phyloP scores from a whole-genome alignment of 345 rosid genomes.

The Eucalyptus camaldulensis region DNA sequence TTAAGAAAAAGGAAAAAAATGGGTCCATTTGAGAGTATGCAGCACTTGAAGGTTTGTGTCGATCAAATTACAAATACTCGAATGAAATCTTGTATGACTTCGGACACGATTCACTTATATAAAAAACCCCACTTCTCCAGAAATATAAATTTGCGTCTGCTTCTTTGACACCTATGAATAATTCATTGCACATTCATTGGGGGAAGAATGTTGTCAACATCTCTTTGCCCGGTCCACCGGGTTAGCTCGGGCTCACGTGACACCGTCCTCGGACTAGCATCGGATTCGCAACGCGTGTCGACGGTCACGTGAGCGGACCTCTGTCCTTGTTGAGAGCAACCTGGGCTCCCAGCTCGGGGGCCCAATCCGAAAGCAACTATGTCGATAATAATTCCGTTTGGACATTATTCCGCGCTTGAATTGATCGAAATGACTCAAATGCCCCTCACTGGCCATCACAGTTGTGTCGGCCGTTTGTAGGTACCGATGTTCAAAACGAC shows the following conservation, averaged over 20 bases:
- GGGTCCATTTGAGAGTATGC: not conserved
- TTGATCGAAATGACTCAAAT: not conserved
- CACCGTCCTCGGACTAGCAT: not conserved
- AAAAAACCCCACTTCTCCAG: not conserved
- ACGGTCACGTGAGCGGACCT: not conserved
- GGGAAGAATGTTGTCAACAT: not conserved
- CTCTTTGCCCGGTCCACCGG: not conserved
- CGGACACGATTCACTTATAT: not conserved
- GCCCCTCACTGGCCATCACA: not conserved
- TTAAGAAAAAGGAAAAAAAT: not conserved
- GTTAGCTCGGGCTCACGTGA: not conserved
- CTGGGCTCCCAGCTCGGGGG: not conserved
- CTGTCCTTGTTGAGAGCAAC: not conserved
- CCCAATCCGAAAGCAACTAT: not conserved
- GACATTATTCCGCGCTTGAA: not conserved
- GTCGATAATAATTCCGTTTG: not conserved
- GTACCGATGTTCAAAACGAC: not conserved
- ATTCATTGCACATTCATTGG: not conserved
- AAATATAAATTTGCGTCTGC: not conserved
- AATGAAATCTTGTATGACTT: not conserved
- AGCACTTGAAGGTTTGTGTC: not conserved
- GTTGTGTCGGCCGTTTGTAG: fast-evolving
- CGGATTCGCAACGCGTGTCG: not conserved
- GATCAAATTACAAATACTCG: not conserved
- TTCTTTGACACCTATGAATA: not conserved